Evolutionary conservation across 768 basidiomycete species (phyloP).

Genomic region (Rhodotorula paludigena): DNA sequence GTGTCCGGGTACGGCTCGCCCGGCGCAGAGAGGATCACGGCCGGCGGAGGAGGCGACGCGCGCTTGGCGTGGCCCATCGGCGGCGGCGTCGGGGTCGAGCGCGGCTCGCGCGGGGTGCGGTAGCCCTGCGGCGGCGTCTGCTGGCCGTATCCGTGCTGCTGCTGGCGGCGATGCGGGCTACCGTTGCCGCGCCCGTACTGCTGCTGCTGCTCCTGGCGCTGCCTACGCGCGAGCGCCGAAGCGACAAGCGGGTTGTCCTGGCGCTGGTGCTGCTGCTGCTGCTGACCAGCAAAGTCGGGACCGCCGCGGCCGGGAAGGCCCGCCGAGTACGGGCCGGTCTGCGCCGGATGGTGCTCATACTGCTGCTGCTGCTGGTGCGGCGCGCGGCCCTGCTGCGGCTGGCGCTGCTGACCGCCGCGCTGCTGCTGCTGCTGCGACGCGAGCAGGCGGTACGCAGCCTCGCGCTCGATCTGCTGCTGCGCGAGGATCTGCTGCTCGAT

Average conservation of each 20-base stretch:
- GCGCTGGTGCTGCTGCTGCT: background rate
- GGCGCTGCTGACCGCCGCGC: background rate
- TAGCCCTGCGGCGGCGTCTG: background rate
- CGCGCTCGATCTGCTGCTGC: constrained; percentile 23
- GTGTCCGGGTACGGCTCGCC: constrained; percentile 36
- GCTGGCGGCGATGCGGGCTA: background rate
- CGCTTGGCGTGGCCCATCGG: background rate
- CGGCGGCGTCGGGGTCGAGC: background rate
- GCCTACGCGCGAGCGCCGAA: constrained; percentile 23
- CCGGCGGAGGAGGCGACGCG: constrained; percentile 17
- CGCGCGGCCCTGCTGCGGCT: background rate
- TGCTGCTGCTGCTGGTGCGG: constrained; percentile 3
- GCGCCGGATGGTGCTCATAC: background rate
- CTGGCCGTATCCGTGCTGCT: background rate
- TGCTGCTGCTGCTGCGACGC: constrained; percentile 1
- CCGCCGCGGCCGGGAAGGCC: background rate
- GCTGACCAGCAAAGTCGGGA: background rate
- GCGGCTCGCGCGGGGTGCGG: background rate
- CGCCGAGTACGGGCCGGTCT: background rate
- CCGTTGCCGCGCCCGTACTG: background rate
- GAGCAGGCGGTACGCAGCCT: background rate
- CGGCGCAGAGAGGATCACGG: constrained; percentile 31
- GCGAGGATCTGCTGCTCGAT: constrained; percentile 25
- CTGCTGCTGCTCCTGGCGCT: constrained; percentile 8
- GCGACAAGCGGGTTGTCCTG: constrained; percentile 28